Evolutionary conservation across 495 filamentous ascomycete genomes (phyloP).

Genomic region (Aspergillus affinis): DNA sequence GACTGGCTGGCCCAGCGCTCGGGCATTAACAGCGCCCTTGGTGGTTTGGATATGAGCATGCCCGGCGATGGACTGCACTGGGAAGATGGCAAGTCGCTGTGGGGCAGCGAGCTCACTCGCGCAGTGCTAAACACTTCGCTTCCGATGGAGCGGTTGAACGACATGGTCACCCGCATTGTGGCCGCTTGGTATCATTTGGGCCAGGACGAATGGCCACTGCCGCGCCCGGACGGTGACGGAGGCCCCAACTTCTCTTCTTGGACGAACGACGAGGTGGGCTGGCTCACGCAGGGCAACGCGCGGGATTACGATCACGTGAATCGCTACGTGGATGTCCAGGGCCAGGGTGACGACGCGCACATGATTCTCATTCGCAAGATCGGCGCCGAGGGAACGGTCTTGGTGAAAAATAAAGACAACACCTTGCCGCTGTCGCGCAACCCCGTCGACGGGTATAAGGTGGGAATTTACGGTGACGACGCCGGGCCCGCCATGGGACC

Average conservation of each 20-base stretch:
- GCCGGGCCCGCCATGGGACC: conserved; percentile 66
- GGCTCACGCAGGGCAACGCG: conserved; percentile 63
- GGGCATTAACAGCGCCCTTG: conserved; percentile 75
- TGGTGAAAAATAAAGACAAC: conserved; percentile 74
- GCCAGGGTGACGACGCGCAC: conserved; percentile 39
- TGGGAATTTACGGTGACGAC: conserved; percentile 87
- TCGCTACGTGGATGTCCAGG: conserved; percentile 67
- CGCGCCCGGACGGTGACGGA: conserved; percentile 56
- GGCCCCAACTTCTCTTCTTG: conserved; percentile 92
- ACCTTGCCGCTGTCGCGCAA: conserved; percentile 62
- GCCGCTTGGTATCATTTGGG: conserved; percentile 90
- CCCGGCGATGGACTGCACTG: conserved; percentile 83
- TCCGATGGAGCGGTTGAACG: conserved; percentile 79
- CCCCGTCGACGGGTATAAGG: conserved; percentile 49
- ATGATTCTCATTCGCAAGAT: conserved; percentile 62
- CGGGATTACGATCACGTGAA: conserved; percentile 65
- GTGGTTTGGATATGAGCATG: conserved; percentile 94
- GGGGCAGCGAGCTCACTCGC: conserved; percentile 74
- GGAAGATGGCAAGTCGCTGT: conserved; percentile 75
- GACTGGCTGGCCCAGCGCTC: conserved; percentile 91
- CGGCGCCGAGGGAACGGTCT: conserved; percentile 79
- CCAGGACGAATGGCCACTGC: conserved; percentile 68
- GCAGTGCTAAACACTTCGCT: conserved; percentile 81
- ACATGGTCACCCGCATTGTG: conserved; percentile 91
- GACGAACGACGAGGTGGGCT: conserved; percentile 69